Conservation (phyloP, 179 eudicot species). For the Spinacia oleracea region DNA sequence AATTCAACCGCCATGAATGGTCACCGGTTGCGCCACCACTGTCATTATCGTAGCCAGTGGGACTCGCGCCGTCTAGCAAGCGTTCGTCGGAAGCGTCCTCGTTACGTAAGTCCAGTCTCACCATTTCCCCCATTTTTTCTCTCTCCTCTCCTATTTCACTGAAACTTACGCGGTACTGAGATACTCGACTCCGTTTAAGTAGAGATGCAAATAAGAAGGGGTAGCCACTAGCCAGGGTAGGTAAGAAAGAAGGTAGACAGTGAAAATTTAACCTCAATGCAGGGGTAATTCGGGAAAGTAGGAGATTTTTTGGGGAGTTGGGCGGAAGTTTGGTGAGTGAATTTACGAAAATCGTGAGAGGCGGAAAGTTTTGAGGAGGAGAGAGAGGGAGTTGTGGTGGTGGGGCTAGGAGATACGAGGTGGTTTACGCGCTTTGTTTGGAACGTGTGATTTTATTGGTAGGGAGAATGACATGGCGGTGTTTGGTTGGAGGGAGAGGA, state of each 20-base stretch:
- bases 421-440: background rate
- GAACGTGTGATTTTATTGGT: background rate
- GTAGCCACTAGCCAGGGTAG: too few relatives aligned
- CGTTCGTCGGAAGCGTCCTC: slow-evolving; percentile 50
- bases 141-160: background rate
- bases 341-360: slow-evolving; percentile 8
- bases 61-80: slow-evolving; percentile 28
- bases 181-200: too few relatives aligned
- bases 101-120: slow-evolving; percentile 29
- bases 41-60: slow-evolving; percentile 16
- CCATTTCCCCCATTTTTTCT: slow-evolving; percentile 49
- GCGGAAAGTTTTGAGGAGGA: slow-evolving; percentile 9
- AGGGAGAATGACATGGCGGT: background rate
- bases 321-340: slow-evolving; percentile 3
- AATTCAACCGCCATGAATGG: slow-evolving; percentile 73
- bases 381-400: background rate
- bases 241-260: background rate
- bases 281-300: slow-evolving; percentile 21
- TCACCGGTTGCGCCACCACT: slow-evolving; percentile 18
- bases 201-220: background rate
- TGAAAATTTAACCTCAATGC: slow-evolving; percentile 1
- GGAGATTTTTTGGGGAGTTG: background rate
- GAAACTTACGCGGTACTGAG: background rate
- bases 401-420: background rate
- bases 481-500: background rate